phyloP scores from a whole-genome alignment of 2,329 filamentous ascomycete genomes.

The Aspergillus sojae region DNA sequence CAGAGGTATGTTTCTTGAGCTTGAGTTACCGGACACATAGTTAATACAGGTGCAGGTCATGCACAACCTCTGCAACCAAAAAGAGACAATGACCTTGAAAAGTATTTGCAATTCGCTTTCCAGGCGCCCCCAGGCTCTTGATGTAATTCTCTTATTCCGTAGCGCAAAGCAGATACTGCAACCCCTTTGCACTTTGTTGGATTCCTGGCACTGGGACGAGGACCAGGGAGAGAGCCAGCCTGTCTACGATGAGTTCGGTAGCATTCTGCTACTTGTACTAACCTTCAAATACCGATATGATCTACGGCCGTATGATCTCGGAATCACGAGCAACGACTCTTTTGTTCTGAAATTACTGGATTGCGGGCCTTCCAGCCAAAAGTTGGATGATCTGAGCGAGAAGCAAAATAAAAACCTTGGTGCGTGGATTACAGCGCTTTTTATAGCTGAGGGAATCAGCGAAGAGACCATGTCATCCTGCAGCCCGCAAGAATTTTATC shows the following conservation, averaged over 20 bases:
- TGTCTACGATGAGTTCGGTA: conserved; percentile 67
- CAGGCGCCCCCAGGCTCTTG: conserved; percentile 57
- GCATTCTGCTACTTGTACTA: conserved; percentile 61
- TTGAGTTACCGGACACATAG: neutral
- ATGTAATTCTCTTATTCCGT: conserved; percentile 64
- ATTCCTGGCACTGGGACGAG: conserved; percentile 67
- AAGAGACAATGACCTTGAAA: conserved; percentile 66
- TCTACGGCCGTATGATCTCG: conserved; percentile 55
- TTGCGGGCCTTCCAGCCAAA: conserved; percentile 48
- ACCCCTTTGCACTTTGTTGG: conserved; percentile 60
- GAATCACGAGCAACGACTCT: conserved; percentile 51
- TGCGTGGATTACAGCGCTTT: conserved; percentile 64
- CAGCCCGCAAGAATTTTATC: conserved; percentile 66
- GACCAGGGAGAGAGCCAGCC: conserved; percentile 67
- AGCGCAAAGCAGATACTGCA: conserved; percentile 58
- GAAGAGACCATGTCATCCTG: conserved; percentile 67
- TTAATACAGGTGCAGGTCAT: conserved; percentile 45
- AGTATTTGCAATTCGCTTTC: conserved; percentile 61
- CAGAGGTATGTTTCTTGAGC: conserved; percentile 57
- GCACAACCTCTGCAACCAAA: conserved; percentile 59
- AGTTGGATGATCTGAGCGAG: conserved; percentile 54
- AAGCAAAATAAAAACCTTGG: conserved; percentile 61
- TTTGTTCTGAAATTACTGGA: conserved; percentile 61
- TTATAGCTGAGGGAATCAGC: conserved; percentile 63
- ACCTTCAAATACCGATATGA: conserved; percentile 62